Evolutionary conservation across 306 rosid genomes (phyloP).

Genomic region (Fragaria iinumae): DNA sequence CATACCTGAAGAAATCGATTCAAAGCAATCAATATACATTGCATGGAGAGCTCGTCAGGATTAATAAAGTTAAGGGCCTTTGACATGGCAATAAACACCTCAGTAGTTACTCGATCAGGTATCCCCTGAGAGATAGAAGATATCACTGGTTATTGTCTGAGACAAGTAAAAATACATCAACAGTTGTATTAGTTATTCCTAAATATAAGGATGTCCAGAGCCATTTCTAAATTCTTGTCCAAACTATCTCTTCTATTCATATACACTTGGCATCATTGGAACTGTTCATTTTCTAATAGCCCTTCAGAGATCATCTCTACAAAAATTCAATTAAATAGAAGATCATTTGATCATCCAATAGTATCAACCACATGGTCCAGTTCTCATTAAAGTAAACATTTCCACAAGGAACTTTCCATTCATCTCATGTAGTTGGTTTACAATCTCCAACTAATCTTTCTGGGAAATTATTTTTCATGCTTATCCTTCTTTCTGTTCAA

Average conservation of each 20-base stretch:
- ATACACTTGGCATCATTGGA: background rate
- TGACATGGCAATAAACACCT: slow-evolving; percentile 98
- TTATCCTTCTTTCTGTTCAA: background rate
- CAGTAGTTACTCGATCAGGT: slow-evolving; percentile 93
- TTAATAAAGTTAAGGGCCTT: slow-evolving; percentile 97
- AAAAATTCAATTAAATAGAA: background rate
- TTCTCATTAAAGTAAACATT: background rate
- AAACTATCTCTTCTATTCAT: background rate
- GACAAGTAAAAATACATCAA: slow-evolving; percentile 6
- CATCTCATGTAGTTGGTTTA: background rate
- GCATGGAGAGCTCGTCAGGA: slow-evolving; percentile 99
- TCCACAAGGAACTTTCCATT: background rate
- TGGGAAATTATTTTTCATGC: background rate
- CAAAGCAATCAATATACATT: slow-evolving; percentile 93
- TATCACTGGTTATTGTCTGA: slow-evolving; percentile 18
- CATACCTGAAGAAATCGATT: slow-evolving; percentile 95
- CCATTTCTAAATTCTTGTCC: background rate
- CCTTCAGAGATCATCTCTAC: background rate
- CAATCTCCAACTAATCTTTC: background rate
- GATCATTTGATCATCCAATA: background rate
- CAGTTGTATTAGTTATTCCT: background rate
- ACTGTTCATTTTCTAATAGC: background rate
- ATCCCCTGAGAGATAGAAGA: slow-evolving; percentile 57
- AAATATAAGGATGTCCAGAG: background rate
- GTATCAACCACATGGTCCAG: background rate